Evolutionary conservation across 176 grass and related monocot species (phyloP).

Genomic region (Saccharum officinarum): DNA sequence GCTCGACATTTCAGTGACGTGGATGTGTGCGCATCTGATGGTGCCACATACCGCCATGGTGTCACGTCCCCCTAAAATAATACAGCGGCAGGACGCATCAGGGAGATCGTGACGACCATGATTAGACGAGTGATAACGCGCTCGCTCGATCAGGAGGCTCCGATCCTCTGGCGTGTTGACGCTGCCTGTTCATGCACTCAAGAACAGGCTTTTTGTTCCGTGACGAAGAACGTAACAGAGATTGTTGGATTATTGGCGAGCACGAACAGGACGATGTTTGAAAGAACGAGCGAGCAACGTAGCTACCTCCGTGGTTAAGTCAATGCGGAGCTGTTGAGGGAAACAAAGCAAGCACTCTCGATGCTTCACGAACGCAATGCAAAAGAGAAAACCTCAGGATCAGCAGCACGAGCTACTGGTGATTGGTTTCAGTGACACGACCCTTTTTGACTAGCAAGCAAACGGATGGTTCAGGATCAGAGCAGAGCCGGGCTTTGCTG

Average conservation of each 20-base stretch:
- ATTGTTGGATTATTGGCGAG: background rate
- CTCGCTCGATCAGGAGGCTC: background rate
- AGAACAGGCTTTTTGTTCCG: background rate
- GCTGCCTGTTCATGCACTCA: slow-evolving; percentile 6
- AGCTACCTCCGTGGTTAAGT: background rate
- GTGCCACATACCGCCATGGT: background rate
- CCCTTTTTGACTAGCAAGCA: slow-evolving; percentile 31
- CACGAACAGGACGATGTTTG: slow-evolving; percentile 11
- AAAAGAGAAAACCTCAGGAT: background rate
- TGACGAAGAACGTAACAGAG: background rate
- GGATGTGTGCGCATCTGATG: slow-evolving; percentile 30
- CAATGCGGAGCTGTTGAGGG: slow-evolving; percentile 10
- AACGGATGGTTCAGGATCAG: slow-evolving; percentile 33
- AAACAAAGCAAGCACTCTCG: background rate
- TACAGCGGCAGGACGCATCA: too few species aligned
- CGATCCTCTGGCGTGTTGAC: slow-evolving; percentile 19
- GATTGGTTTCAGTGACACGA: slow-evolving; percentile 17
- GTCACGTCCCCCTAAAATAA: too few species aligned
- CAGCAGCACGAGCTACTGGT: background rate
- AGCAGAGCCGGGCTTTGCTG: slow-evolving; percentile 1
- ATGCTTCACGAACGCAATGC: background rate
- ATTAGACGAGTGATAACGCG: slow-evolving; percentile 19
- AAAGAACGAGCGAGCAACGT: background rate
- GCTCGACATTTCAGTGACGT: slow-evolving; percentile 35
- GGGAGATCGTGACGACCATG: too few species aligned